phyloP scores from a whole-genome alignment of 768 basidiomycete genomes.

The Trametes cingulata region DNA sequence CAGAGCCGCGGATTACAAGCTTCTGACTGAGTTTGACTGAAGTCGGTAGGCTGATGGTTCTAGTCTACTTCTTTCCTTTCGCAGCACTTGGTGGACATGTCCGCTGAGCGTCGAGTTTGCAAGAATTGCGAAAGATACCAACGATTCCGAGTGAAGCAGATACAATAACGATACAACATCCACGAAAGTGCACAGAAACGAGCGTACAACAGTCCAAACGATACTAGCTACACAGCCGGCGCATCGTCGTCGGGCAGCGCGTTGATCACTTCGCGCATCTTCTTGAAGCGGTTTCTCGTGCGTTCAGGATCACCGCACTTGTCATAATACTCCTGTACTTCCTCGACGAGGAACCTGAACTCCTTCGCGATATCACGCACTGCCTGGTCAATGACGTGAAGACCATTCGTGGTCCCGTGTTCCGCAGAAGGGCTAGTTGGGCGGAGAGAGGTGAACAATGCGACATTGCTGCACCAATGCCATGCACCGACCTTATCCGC shows the following conservation, averaged over 20 bases:
- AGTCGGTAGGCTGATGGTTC: background rate
- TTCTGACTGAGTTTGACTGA: conserved; percentile 62
- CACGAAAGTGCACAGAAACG: background rate
- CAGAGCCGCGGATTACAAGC: conserved; percentile 68
- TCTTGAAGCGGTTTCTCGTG: conserved; percentile 64
- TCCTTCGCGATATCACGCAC: conserved; percentile 68
- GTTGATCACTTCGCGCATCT: conserved; percentile 54
- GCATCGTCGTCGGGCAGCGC: conserved; percentile 27
- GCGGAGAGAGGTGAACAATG: background rate
- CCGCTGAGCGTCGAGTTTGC: too few relatives aligned
- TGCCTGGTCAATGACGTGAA: conserved; percentile 69
- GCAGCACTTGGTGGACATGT: background rate
- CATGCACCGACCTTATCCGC: conserved; percentile 41
- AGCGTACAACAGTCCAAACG: background rate
- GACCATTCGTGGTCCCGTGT: background rate
- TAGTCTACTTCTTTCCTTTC: background rate
- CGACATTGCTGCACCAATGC: background rate
- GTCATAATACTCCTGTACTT: conserved; percentile 79
- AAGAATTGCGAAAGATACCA: background rate
- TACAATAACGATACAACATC: conserved; percentile 11
- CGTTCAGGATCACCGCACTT: conserved; percentile 68
- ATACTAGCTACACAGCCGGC: background rate
- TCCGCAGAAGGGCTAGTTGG: conserved; percentile 12
- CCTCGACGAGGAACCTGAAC: conserved; percentile 70
- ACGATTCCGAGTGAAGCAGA: background rate